These are phyloP conservation scores for Luffa aegyptiaca DNA, from an alignment of 306 rosid species.

Conservation along the genomic window DNA sequence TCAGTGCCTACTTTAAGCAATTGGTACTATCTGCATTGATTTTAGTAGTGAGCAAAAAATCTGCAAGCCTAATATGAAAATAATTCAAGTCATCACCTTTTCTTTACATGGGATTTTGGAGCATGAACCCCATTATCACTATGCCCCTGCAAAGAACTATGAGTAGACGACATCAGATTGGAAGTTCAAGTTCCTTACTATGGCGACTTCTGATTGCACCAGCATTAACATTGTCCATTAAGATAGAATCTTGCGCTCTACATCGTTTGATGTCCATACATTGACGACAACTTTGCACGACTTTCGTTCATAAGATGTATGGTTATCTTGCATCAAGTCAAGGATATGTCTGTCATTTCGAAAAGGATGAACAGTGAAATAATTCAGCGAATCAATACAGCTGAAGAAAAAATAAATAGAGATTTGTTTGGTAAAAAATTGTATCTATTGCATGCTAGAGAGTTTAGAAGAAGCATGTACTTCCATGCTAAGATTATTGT, in stretches of 20 bases:
- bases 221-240: conserved; percentile 17
- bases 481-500: neutral
- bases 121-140: conserved; percentile 17
- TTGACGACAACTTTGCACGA: neutral
- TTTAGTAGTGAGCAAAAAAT: neutral
- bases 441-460: neutral
- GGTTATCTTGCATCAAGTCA: neutral
- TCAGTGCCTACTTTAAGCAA: neutral
- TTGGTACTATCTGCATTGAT: neutral
- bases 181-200: conserved; percentile 16
- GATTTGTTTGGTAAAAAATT: neutral
- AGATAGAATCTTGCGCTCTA: conserved; percentile 17
- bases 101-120: conserved; percentile 14
- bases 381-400: neutral
- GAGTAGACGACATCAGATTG: conserved; percentile 31
- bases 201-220: conserved; percentile 11
- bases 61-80: neutral
- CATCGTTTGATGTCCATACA: conserved; percentile 9
- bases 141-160: conserved; percentile 16
- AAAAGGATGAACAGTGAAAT: neutral
- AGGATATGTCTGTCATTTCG: neutral
- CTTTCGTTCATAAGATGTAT: neutral
- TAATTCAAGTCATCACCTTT: conserved; percentile 18
- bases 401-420: neutral
- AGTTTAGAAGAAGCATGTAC: neutral